Conservation (phyloP, 208 protist species). For the Phytomonas francai region DNA sequence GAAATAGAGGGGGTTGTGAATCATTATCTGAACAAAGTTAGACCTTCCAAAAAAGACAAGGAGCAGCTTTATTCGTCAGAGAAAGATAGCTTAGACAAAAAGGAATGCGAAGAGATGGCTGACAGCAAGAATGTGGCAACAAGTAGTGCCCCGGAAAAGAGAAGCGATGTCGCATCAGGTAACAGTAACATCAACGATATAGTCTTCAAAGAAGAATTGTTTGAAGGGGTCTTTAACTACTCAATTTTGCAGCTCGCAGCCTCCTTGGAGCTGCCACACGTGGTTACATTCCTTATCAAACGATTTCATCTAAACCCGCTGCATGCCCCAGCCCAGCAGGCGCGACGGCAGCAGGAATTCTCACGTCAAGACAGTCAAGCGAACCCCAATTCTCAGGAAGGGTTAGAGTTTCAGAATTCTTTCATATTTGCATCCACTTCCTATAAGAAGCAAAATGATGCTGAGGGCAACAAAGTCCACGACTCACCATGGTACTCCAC, state of each 20-base stretch:
- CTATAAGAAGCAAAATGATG: too few relatives aligned
- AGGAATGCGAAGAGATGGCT: neutral
- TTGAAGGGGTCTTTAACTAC: slow-evolving; percentile 15
- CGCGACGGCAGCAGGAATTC: neutral
- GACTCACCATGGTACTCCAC: too few relatives aligned
- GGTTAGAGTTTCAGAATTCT: too few relatives aligned
- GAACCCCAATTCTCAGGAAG: too few relatives aligned
- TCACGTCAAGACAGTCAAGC: too few relatives aligned
- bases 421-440: too few relatives aligned
- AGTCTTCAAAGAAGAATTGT: neutral
- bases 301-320: slow-evolving; percentile 47
- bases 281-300: slow-evolving; percentile 43
- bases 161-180: neutral
- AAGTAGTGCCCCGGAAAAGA: neutral
- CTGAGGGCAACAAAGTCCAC: neutral
- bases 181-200: neutral
- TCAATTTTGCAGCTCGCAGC: slow-evolving; percentile 62
- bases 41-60: neutral
- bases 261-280: slow-evolving; percentile 31
- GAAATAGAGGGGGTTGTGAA: slow-evolving; percentile 30
- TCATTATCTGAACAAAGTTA: slow-evolving; percentile 12
- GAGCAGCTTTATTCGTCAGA: neutral
- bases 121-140: neutral
- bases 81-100: neutral
- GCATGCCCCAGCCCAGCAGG: slow-evolving; percentile 25